phyloP scores from a whole-genome alignment of 306 rosid genomes.

The Myrica gale region DNA sequence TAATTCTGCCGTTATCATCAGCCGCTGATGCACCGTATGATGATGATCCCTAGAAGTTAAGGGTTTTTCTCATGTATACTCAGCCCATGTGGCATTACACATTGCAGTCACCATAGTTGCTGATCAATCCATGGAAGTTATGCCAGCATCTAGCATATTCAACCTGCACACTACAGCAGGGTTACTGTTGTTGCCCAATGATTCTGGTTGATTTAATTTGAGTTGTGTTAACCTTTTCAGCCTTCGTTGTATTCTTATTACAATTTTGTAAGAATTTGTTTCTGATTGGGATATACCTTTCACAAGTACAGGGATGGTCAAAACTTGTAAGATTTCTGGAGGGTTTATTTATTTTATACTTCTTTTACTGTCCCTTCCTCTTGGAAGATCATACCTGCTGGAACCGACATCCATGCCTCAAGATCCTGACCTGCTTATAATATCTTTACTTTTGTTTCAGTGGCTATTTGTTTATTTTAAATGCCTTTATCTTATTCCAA shows the following conservation, averaged over 20 bases:
- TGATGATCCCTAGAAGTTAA: slow-evolving; percentile 62
- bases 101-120: not conserved
- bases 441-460: not conserved
- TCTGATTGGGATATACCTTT: not conserved
- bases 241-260: not conserved
- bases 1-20: slow-evolving; percentile 44
- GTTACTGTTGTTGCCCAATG: slow-evolving; percentile 2
- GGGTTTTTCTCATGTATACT: not conserved
- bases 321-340: not conserved
- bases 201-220: not conserved
- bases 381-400: not conserved
- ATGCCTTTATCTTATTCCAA: not conserved
- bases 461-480: not conserved
- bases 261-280: not conserved
- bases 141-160: slow-evolving; percentile 5
- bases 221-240: not conserved
- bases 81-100: slow-evolving; percentile 5
- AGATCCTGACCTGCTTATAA: not conserved
- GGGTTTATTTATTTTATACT: not conserved
- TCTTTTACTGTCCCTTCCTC: not conserved
- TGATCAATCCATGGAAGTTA: not conserved
- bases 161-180: not conserved
- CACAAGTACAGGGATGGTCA: not conserved
- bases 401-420: not conserved
- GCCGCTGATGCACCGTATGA: slow-evolving; percentile 45